phyloP scores from a whole-genome alignment of 2,329 filamentous ascomycete genomes.

The Ophiostoma angusticollis region DNA sequence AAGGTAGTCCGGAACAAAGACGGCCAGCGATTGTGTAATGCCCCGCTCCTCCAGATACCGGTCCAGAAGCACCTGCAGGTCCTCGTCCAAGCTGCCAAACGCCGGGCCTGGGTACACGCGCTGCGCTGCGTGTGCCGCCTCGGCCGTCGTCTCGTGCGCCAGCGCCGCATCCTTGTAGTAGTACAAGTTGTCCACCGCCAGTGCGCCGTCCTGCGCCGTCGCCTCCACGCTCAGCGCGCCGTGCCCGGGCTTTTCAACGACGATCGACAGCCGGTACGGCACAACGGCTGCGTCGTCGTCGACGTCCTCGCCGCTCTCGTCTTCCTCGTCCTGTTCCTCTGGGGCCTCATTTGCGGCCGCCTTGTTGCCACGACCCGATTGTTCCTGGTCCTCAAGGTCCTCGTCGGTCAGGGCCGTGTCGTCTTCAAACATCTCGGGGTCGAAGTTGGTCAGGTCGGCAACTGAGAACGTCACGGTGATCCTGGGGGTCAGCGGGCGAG shows the following conservation, averaged over 20 bases:
- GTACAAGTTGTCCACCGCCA: slow-evolving; percentile 82
- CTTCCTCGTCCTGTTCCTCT: slow-evolving; percentile 41
- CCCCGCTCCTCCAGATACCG: slow-evolving; percentile 90
- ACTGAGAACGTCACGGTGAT: slow-evolving; percentile 71
- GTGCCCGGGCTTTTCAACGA: slow-evolving; percentile 75
- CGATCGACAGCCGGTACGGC: slow-evolving; percentile 72
- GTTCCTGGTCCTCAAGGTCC: slow-evolving; percentile 31
- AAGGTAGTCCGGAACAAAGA: slow-evolving; percentile 92
- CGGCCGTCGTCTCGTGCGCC: slow-evolving; percentile 62
- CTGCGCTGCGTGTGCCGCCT: slow-evolving; percentile 63
- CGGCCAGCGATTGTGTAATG: slow-evolving; percentile 70
- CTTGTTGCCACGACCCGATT: no score
- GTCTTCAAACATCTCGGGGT: slow-evolving; percentile 46
- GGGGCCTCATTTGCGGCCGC: slow-evolving; percentile 26
- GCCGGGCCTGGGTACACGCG: slow-evolving; percentile 80
- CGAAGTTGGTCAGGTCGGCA: slow-evolving; percentile 60
- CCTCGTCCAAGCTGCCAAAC: slow-evolving; percentile 89
- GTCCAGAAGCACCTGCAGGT: slow-evolving; percentile 85
- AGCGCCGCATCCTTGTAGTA: slow-evolving; percentile 70
- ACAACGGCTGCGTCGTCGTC: slow-evolving; percentile 44
- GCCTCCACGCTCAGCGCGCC: slow-evolving; percentile 82
- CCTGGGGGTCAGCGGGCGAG: slow-evolving; percentile 18
- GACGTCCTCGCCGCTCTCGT: slow-evolving; percentile 41
- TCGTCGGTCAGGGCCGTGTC: slow-evolving; percentile 42
- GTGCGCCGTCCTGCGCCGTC: slow-evolving; percentile 69